phyloP scores from a whole-genome alignment of 805 yeast genomes.

The Ogataea pini region DNA sequence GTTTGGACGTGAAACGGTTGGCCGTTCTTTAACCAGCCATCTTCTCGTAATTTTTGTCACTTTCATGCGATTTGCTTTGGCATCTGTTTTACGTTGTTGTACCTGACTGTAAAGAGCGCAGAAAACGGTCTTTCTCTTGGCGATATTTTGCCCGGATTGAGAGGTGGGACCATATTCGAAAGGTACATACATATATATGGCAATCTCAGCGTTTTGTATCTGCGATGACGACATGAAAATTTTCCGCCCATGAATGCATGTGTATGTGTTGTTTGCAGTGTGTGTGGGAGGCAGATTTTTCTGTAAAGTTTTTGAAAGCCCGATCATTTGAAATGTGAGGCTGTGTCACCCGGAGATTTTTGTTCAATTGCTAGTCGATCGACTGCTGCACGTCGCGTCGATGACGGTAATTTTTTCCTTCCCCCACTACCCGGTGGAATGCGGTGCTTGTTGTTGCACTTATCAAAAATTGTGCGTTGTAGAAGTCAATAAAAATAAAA shows the following conservation, averaged over 20 bases:
- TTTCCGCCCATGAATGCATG: not conserved
- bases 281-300: not conserved
- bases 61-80: not conserved
- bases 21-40: slow-evolving; percentile 7
- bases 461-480: slow-evolving; percentile 3
- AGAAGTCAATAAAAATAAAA: slow-evolving; percentile 1
- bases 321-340: not conserved
- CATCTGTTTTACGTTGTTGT: not conserved
- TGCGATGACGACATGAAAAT: not conserved
- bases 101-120: not conserved
- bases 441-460: not conserved
- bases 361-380: not conserved
- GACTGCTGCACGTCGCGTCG: not conserved
- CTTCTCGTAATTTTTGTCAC: not conserved
- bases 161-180: too few species aligned
- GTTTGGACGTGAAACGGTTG: not conserved
- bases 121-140: too few species aligned
- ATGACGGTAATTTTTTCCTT: not conserved
- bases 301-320: not conserved
- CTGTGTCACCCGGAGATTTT: slow-evolving; percentile 1
- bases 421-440: not conserved
- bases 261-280: not conserved
- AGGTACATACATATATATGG: too few species aligned
- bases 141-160: too few species aligned
- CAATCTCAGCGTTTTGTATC: too few species aligned